Conservation (phyloP, 257 asterid species). For the Jaltomata sinuosa region DNA sequence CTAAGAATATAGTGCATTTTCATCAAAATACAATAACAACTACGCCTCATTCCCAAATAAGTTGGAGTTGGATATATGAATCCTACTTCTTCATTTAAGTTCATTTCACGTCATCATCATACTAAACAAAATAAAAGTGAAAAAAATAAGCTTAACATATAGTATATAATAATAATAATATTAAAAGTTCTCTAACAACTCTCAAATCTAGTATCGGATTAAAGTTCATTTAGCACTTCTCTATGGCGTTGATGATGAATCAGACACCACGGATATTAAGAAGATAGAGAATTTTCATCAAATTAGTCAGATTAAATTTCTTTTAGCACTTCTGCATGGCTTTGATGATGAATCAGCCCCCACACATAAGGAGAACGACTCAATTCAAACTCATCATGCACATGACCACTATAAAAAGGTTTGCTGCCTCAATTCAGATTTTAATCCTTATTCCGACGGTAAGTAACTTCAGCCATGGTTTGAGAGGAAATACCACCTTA, state of each 20-base stretch:
- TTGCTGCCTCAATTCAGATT: background rate
- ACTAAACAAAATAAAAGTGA: background rate
- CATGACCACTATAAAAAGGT: background rate
- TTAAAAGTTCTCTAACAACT: background rate
- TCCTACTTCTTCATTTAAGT: background rate
- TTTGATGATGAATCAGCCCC: background rate
- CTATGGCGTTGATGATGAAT: background rate
- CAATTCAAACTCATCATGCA: background rate
- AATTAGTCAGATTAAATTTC: background rate
- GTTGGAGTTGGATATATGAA: background rate
- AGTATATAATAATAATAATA: background rate
- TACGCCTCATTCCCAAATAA: background rate
- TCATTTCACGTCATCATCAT: background rate
- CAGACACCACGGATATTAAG: background rate
- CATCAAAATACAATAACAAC: background rate
- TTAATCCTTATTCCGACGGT: background rate
- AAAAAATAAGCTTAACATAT: background rate
- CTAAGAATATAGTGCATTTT: background rate
- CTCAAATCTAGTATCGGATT: background rate
- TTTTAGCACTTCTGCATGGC: background rate
- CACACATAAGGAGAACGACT: background rate
- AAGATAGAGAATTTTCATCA: background rate
- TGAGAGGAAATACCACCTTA: background rate
- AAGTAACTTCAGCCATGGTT: background rate
- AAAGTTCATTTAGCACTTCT: background rate